Conservation (phyloP, 1,284 basidiomycete species). For the Cryptococcus jaspeensis region DNA sequence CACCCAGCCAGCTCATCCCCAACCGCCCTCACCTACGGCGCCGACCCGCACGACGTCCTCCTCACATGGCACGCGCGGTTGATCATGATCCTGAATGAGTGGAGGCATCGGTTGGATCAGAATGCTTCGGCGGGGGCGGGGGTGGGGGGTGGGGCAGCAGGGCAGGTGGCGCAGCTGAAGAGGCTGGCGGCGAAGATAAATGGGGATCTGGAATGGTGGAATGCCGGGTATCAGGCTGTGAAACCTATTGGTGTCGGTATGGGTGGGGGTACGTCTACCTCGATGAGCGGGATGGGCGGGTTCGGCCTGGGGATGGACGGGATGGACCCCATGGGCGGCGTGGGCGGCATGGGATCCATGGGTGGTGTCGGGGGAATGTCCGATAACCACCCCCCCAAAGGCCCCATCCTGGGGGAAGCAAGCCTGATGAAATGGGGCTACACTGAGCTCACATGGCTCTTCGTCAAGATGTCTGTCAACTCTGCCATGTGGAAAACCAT, state of each 20-base stretch:
- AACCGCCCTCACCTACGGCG: neutral
- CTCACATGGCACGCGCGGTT: slow-evolving; percentile 39
- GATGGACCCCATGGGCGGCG: no score
- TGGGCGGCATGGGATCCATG: no score
- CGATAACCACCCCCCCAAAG: no score
- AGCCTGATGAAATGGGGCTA: slow-evolving; percentile 3
- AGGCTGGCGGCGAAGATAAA: slow-evolving; percentile 25
- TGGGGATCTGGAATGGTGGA: slow-evolving; percentile 33
- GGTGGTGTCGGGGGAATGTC: no score
- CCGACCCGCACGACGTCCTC: slow-evolving; percentile 31
- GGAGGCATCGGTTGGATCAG: slow-evolving; percentile 12
- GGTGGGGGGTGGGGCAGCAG: neutral
- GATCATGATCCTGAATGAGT: slow-evolving; percentile 34
- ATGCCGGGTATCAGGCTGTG: slow-evolving; percentile 11
- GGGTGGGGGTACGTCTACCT: no score
- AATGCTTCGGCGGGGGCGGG: neutral
- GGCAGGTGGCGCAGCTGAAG: slow-evolving; percentile 6
- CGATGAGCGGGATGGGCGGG: no score
- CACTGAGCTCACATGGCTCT: slow-evolving; percentile 34
- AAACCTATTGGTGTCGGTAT: neutral
- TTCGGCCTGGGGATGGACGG: no score
- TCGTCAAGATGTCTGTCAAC: slow-evolving; percentile 36
- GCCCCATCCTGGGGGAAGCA: neutral
- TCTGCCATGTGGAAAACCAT: slow-evolving; percentile 26
- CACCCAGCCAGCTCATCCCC: neutral